Base-by-base conservation (phyloP, 805 yeast genomes). In the Candida awuae region DNA sequence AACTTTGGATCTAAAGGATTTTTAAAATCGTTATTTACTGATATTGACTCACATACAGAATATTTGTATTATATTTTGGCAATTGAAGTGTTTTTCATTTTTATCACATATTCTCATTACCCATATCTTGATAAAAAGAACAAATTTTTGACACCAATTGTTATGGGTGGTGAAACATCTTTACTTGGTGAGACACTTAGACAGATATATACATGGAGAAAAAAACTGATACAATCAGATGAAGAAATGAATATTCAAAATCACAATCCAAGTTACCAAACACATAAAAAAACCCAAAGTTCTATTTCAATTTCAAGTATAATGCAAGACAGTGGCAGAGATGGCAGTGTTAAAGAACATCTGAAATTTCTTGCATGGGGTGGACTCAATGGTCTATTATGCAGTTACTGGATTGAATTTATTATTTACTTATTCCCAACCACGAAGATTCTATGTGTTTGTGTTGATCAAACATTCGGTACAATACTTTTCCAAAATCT, bases 311-410 rank as follows among this genome's bases (percentile, higher is more conserved):
- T n/a, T n/a, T n/a, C n/a, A n/a, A n/a, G n/a, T n/a, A n/a, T n/a
- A n/a, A n/a, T n/a, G n/a, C n/a, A n/a, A n/a, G n/a, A n/a, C n/a
- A n/a, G n/a, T n/a, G n/a, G n/a, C n/a, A n/a, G n/a, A n/a, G n/a
- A n/a, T n/a, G n/a, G n/a, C n/a, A n/a, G n/a, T n/a, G n/a, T 53
- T 4, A 51, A 43, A 25, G 56, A 53, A 35, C 62, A 56, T 35
- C 45, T 62, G 39, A 77, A 77, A 49, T 78, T 78, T 46, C 51
- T 66, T 41, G 52, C 69, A 2, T 78, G 83, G 83, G 85, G 85
- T 14, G 55, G 65, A 10, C 58, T 77, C 33, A 77, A 77, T 53
- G 84, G 84, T 2, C 50, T 66, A 14, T 54, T 76, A 35, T 71
- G 78, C 4, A 54, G 53, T 1, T 50, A 71, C 13, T 78, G 84